Evolutionary conservation across 768 basidiomycete species (phyloP).

Genomic region (Stropharia rugosoannulata): DNA sequence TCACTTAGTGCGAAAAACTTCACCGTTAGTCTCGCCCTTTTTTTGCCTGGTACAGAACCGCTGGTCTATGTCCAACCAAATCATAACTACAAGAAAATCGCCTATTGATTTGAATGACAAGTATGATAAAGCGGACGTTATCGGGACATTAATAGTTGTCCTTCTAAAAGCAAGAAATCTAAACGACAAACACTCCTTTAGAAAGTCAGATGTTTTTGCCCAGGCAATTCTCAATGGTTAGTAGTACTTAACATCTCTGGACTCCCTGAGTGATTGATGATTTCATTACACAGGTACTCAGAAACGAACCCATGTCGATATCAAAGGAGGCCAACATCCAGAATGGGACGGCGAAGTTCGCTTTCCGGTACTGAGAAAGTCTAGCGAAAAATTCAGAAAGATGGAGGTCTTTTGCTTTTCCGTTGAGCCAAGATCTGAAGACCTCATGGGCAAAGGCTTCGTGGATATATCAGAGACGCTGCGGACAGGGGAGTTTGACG

Average conservation of each 20-base stretch:
- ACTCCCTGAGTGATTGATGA: neutral
- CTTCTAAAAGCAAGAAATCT: constrained; percentile 85
- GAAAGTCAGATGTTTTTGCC: constrained; percentile 90
- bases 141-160: constrained; percentile 85
- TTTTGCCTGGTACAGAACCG: neutral
- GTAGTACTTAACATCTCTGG: constrained; percentile 6
- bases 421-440: constrained; percentile 71
- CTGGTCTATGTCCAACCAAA: constrained; percentile 12
- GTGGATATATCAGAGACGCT: constrained; percentile 80
- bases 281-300: constrained; percentile 42
- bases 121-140: constrained; percentile 42
- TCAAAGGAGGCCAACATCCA: constrained; percentile 91
- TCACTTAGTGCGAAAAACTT: too few relatives aligned
- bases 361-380: constrained; percentile 66
- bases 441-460: constrained; percentile 72
- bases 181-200: constrained; percentile 78
- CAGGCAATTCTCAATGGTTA: constrained; percentile 56
- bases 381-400: constrained; percentile 51
- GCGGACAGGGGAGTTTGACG: constrained; percentile 88
- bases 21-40: neutral
- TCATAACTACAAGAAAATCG: constrained; percentile 6
- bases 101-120: constrained; percentile 12
- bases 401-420: constrained; percentile 80
- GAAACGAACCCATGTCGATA: constrained; percentile 70
- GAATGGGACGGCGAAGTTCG: constrained; percentile 91